These are phyloP conservation scores for Cicer cuneatum DNA, from an alignment of 306 rosid genomes.

Conservation along the genomic window DNA sequence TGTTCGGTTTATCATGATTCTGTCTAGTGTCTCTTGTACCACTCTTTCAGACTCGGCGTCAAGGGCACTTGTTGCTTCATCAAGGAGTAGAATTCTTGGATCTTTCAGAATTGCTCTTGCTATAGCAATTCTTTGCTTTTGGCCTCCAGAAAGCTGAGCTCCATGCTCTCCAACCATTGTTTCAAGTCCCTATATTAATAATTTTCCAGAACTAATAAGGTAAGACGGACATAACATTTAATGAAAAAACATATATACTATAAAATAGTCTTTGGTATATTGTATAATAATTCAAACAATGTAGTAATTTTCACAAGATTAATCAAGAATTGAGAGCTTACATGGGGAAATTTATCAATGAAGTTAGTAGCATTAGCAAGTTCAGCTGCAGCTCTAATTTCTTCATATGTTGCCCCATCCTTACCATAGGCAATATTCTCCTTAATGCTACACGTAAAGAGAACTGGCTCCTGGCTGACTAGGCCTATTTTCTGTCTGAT, in stretches of 20 bases:
- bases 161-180: constrained; percentile 86
- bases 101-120: constrained; percentile 74
- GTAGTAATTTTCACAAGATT: background rate
- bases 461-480: constrained; percentile 83
- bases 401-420: constrained; percentile 67
- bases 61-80: constrained; percentile 72
- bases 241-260: background rate
- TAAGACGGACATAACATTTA: background rate
- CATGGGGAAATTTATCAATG: constrained; percentile 78
- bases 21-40: constrained; percentile 69
- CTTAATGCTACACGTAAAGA: constrained; percentile 70
- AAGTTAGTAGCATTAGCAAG: constrained; percentile 81
- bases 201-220: background rate
- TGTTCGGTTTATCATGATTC: constrained; percentile 62
- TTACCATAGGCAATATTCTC: constrained; percentile 86
- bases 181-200: constrained; percentile 51
- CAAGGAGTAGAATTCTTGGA: constrained; percentile 70
- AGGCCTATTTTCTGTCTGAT: constrained; percentile 77
- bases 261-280: background rate
- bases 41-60: constrained; percentile 67
- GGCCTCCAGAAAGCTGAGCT: constrained; percentile 78
- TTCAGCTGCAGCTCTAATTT: constrained; percentile 69
- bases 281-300: background rate
- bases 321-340: constrained; percentile 38
- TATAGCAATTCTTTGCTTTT: constrained; percentile 64